Evolutionary conservation across 768 basidiomycete genomes (phyloP).

Genomic region (Podaxis sp.): DNA sequence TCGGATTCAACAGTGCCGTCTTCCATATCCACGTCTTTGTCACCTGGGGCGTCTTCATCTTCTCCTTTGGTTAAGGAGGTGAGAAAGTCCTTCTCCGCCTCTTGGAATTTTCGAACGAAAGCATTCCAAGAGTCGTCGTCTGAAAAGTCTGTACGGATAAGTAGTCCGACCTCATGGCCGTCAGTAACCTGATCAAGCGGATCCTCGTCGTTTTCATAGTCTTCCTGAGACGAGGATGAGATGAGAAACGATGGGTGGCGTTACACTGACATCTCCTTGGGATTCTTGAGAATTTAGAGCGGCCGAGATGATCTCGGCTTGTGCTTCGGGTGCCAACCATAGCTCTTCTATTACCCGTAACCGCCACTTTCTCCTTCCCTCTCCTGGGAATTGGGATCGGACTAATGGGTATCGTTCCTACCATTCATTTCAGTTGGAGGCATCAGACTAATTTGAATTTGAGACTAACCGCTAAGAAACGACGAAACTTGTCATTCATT

Average conservation of each 20-base stretch:
- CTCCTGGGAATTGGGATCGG: conserved; percentile 45
- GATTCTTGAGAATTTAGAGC: conserved; percentile 15
- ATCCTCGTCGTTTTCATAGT: conserved; percentile 44
- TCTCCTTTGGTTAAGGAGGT: conserved; percentile 19
- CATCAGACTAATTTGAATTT: neutral
- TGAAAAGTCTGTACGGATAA: conserved; percentile 74
- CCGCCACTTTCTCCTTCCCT: conserved; percentile 58
- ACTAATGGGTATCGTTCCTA: conserved; percentile 38
- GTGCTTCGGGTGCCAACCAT: conserved; percentile 35
- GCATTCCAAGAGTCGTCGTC: conserved; percentile 64
- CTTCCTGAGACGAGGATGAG: neutral
- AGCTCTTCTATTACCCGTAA: conserved; percentile 52
- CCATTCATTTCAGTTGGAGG: neutral
- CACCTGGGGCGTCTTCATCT: neutral
- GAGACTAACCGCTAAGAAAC: conserved; percentile 1
- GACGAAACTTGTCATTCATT: conserved; percentile 7
- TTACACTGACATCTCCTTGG: conserved; percentile 6
- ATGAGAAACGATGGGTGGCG: neutral
- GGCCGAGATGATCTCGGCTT: conserved; percentile 15
- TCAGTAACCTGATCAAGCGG: conserved; percentile 50
- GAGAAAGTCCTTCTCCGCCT: conserved; percentile 58
- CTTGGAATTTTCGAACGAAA: conserved; percentile 50
- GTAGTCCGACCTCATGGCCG: conserved; percentile 53
- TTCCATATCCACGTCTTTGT: conserved; percentile 23
- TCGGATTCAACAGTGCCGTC: conserved; percentile 31